Evolutionary conservation across 345 rosid genomes (phyloP).

Genomic region (rapeseed (Brassica napus)): DNA sequence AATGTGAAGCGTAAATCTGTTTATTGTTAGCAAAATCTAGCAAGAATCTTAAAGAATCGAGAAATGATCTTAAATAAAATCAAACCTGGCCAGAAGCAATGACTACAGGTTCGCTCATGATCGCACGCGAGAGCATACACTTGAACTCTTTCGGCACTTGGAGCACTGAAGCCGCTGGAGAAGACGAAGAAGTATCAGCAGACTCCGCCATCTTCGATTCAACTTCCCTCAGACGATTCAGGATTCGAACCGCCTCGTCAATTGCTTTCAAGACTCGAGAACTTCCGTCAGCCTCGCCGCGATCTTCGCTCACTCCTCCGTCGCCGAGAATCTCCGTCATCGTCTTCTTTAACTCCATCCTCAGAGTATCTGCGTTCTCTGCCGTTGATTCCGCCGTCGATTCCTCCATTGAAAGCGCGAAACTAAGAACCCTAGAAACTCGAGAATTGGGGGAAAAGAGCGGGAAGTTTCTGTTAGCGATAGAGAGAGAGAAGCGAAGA

Average conservation of each 20-base stretch:
- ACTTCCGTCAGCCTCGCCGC: constrained; percentile 27
- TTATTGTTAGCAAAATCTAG: background rate
- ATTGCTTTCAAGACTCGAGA: constrained; percentile 20
- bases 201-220: constrained; percentile 27
- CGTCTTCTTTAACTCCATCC: background rate
- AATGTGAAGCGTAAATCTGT: background rate
- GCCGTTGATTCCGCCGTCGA: background rate
- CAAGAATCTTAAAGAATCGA: background rate
- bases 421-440: constrained; percentile 18
- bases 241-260: constrained; percentile 42
- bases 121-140: constrained; percentile 24
- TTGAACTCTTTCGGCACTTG: constrained; percentile 25
- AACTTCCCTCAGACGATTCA: constrained; percentile 37
- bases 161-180: background rate
- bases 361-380: constrained; percentile 15
- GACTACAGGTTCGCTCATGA: too few relatives aligned
- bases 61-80: too few relatives aligned
- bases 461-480: background rate
- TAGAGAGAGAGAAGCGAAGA: background rate
- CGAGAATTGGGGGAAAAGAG: background rate
- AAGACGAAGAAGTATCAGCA: background rate
- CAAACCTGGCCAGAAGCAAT: constrained; percentile 52
- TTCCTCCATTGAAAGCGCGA: constrained; percentile 12
- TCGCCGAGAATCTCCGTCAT: constrained; percentile 8
- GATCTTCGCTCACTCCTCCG: constrained; percentile 37